Base-by-base conservation (phyloP, 2,329 filamentous ascomycete species). In the Alternaria arbusti region DNA sequence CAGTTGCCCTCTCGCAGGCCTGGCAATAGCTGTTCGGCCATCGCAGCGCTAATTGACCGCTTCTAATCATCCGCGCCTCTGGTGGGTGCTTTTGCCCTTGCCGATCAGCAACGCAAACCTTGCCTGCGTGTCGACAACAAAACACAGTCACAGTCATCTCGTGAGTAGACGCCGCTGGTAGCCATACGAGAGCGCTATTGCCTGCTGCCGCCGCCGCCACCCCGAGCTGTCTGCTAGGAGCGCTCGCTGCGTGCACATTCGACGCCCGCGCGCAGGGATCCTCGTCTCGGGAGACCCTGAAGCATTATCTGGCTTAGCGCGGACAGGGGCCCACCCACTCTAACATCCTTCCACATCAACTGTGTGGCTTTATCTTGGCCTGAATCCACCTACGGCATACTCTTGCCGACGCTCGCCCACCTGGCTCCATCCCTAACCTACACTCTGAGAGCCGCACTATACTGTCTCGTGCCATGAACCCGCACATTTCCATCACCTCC, bases 321-420 rank as follows among this genome's bases (percentile, higher is more conserved):
- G 6, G 23, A 45, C 50, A 55, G 50, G 56, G 60, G 30, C 46
- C 61, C 63, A 59, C 61, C 62, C 64, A 61, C 60, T 64, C 66
- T 72, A 70, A 68, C 66, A 71, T 66, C 68, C 64, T 64, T 71
- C 69, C 46, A 61, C 64, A 67, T 63, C 70, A 67, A 70, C 72
- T 63, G 55, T 62, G 59, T 62, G 59, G 46, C 47, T 62, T 51
- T 40, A 55, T 36, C 56, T 63, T 63, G 60, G 60, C 60, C 43
- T 59, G 50, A 63, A 63, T 50, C 60, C 65, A 61, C 56, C 63
- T 61, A 71, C 69, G 59, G 60, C 64, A 65, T 56, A 49, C 60
- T 56, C 72, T 74, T 73, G 71, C 70, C 71, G 62, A 46, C 55
- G 43, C 56, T 63, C 60, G 60, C 60, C 56, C 60, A 63, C 60